These are phyloP conservation scores for Polyporus arcularius DNA, from an alignment of 768 basidiomycete species.

Conservation along the genomic window DNA sequence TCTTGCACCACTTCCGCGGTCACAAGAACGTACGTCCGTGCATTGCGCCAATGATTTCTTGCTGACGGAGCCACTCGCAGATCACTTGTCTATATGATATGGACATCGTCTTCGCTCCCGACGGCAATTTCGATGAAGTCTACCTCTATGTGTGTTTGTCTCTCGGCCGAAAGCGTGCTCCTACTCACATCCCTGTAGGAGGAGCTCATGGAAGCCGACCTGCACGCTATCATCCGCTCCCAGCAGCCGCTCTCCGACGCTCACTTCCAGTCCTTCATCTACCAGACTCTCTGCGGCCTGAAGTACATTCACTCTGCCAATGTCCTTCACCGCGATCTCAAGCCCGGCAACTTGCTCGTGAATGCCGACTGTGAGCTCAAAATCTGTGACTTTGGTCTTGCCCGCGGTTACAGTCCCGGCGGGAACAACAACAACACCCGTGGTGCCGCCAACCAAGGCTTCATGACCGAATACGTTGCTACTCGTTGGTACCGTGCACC, in stretches of 20 bases:
- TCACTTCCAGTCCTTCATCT: slow-evolving; percentile 95
- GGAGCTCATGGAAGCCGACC: slow-evolving; percentile 99
- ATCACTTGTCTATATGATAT: slow-evolving; percentile 98
- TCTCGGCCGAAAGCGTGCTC: not conserved
- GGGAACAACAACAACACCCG: slow-evolving; percentile 60
- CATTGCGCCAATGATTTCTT: not conserved
- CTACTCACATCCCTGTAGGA: slow-evolving; percentile 53
- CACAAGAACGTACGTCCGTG: slow-evolving; percentile 86
- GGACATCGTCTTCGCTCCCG: slow-evolving; percentile 94
- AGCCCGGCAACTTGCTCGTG: slow-evolving; percentile 92
- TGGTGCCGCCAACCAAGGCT: slow-evolving; percentile 82
- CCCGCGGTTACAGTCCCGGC: slow-evolving; percentile 89
- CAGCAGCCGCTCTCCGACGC: slow-evolving; percentile 88
- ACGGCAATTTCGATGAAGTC: slow-evolving; percentile 94
- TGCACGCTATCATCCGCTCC: slow-evolving; percentile 94
- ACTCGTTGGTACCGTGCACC: slow-evolving; percentile 98
- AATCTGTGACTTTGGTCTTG: slow-evolving; percentile 98
- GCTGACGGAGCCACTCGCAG: slow-evolving; percentile 39
- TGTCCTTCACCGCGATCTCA: slow-evolving; percentile 94
- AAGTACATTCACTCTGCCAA: slow-evolving; percentile 99
- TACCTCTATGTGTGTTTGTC: slow-evolving; percentile 69
- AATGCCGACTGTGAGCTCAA: slow-evolving; percentile 99
- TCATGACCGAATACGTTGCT: slow-evolving; percentile 99
- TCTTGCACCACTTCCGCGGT: slow-evolving; percentile 96
- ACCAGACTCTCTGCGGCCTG: slow-evolving; percentile 96